Conservation (phyloP, 2,329 filamentous ascomycete genomes). For the Fusarium sp. region DNA sequence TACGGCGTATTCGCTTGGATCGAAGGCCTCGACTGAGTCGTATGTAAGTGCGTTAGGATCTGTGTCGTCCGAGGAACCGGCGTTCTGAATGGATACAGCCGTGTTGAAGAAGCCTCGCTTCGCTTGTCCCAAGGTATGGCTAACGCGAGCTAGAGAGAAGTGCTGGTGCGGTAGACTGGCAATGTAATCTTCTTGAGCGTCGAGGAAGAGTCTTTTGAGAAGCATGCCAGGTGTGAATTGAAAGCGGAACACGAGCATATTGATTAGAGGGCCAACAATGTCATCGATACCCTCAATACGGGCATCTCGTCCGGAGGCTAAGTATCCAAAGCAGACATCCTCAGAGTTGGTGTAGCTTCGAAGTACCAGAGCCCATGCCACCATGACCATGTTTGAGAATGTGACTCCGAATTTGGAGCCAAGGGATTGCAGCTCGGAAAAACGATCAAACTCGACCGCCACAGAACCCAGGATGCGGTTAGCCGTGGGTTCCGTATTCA, state of each 20-base stretch:
- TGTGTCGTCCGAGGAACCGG: slow-evolving; percentile 13
- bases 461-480: slow-evolving; percentile 5
- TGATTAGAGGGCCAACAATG: slow-evolving; percentile 51
- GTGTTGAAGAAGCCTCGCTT: slow-evolving; percentile 53
- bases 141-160: slow-evolving; percentile 64
- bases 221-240: slow-evolving; percentile 47
- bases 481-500: background rate
- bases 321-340: slow-evolving; percentile 66
- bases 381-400: slow-evolving; percentile 65
- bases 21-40: slow-evolving; percentile 40
- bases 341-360: slow-evolving; percentile 61
- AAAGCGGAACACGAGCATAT: slow-evolving; percentile 69
- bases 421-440: slow-evolving; percentile 14
- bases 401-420: slow-evolving; percentile 56
- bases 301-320: slow-evolving; percentile 43
- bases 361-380: slow-evolving; percentile 67
- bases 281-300: slow-evolving; percentile 34
- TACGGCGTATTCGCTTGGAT: slow-evolving; percentile 52
- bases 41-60: slow-evolving; percentile 12
- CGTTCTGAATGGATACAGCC: slow-evolving; percentile 53
- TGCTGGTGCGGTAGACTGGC: slow-evolving; percentile 62
- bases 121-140: slow-evolving; percentile 49
- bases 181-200: slow-evolving; percentile 28
- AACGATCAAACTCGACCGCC: slow-evolving; percentile 17
- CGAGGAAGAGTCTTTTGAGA: slow-evolving; percentile 57